Base-by-base conservation (phyloP, 345 rosid genomes). In the Cardiospermum halicacabum region DNA sequence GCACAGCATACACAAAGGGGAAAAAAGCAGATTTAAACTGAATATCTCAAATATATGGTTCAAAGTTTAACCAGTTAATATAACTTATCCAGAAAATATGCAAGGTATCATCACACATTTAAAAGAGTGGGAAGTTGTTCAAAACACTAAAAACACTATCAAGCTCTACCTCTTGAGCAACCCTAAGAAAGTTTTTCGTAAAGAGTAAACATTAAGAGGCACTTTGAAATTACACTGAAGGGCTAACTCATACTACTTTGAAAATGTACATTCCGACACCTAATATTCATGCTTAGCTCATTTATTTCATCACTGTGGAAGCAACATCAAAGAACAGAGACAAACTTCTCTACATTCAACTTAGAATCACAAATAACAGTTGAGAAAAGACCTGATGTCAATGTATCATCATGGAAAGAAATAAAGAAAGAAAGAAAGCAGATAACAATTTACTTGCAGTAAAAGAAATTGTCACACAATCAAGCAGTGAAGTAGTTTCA, bases 391-490 rank as follows among this genome's bases (percentile, higher is more conserved):
- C 61, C 42, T n/a, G n/a, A n/a, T n/a, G 28, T 19, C 12, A 8
- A 55, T n/a, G 10, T 11, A 31, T 55, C 53, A 62, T n/a, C 58
- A 18, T 22, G 42, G n/a, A n/a, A n/a, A n/a, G n/a, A 27, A 53
- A 26, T 40, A 57, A 58, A 45, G 26, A n/a, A n/a, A n/a, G n/a
- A n/a, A n/a, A 58, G 42, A 22, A 19, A 58, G 13, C 31, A 26
- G 49, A 42, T 39, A 39, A 36, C 59, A 40, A 40, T 24, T 53
- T 7, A 24, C 37, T 34, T 34, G 50, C 11, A 39, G 37, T 50
- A 37, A 48, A 72, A 9, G 58, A 26, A 11, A 58, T 22, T 61
- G 22, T 28, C 64, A 34, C 39, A 3, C 39, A 34, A 34, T 34
- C 39, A 34, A 45, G 18, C 31, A 51, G 36, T 22, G 42, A 40